These are phyloP conservation scores for Scenedesmus sp. DNA, from an alignment of 163 green algal genomes.

Conservation along the genomic window DNA sequence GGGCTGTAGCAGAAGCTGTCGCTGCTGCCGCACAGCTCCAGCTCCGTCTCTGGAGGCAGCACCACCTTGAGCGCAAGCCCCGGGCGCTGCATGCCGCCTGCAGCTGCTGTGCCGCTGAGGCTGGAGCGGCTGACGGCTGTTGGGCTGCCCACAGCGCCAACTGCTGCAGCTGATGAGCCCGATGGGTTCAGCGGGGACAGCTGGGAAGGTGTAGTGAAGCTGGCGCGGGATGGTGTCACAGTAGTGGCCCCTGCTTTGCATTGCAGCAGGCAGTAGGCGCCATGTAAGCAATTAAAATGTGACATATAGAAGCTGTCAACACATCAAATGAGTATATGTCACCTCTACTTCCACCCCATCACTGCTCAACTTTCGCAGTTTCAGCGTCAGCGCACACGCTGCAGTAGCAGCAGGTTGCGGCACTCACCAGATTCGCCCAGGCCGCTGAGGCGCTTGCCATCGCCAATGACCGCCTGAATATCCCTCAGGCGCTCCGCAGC, in stretches of 20 bases:
- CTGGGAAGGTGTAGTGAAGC: neutral
- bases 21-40: conserved; percentile 28
- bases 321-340: neutral
- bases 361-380: neutral
- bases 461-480: conserved; percentile 24
- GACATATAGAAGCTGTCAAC: neutral
- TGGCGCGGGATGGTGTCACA: neutral
- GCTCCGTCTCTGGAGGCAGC: conserved; percentile 40
- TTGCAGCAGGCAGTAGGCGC: neutral
- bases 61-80: conserved; percentile 36
- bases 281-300: neutral
- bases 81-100: neutral
- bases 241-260: neutral
- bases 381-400: neutral
- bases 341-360: too few species aligned
- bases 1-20: conserved; percentile 50
- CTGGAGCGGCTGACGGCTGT: neutral
- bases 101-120: neutral
- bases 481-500: conserved; percentile 41
- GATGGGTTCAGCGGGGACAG: conserved; percentile 21
- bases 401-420: neutral
- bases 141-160: neutral
- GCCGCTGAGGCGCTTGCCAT: conserved; percentile 20
- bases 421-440: conserved; percentile 30
- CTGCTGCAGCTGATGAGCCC: neutral